Percentiles rank a stretch among this genome's conserved stretches.
Conservation (phyloP, 176 grass and related monocot genomes). For the Alloteropsis semialata region DNA sequence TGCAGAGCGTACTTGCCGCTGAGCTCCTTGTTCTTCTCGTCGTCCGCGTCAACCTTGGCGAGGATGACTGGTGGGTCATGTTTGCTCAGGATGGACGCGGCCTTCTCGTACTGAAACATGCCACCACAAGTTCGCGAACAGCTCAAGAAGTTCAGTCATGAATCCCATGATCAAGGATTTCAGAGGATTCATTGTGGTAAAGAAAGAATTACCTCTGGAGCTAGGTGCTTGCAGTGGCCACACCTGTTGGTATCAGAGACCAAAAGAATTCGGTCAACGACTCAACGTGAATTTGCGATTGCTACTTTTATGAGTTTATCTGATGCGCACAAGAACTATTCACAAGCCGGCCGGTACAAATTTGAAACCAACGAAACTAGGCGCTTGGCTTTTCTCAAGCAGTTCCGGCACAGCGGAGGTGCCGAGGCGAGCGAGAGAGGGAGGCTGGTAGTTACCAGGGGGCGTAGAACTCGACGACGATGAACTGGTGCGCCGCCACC, state of each 20-base stretch:
- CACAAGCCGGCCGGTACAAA: too few relatives aligned
- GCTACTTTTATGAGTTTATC: too few relatives aligned
- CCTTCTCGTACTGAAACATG: slow-evolving; percentile 70
- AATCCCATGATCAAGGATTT: background rate
- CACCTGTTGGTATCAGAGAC: slow-evolving; percentile 53
- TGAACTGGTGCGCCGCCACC: slow-evolving; percentile 61
- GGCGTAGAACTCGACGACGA: slow-evolving; percentile 87
- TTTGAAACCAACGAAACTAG: too few relatives aligned
- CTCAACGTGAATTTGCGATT: background rate
- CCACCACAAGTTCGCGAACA: background rate
- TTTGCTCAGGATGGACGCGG: slow-evolving; percentile 54
- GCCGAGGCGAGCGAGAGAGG: background rate
- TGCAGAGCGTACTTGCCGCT: slow-evolving; percentile 54
- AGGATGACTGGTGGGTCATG: slow-evolving; percentile 44
- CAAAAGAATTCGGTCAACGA: background rate
- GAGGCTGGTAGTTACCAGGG: slow-evolving; percentile 57
- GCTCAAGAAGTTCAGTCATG: background rate
- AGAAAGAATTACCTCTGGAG: slow-evolving; percentile 59
- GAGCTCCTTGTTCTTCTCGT: slow-evolving; percentile 69
- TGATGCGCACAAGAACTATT: too few relatives aligned
- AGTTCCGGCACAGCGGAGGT: background rate
- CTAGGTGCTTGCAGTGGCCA: slow-evolving; percentile 71
- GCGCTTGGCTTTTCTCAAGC: too few relatives aligned
- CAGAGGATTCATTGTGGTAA: background rate
- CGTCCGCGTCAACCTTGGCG: slow-evolving; percentile 62